Evolutionary conservation across 2,329 filamentous ascomycete species (phyloP).

Genomic region (Trichophyton equinum): DNA sequence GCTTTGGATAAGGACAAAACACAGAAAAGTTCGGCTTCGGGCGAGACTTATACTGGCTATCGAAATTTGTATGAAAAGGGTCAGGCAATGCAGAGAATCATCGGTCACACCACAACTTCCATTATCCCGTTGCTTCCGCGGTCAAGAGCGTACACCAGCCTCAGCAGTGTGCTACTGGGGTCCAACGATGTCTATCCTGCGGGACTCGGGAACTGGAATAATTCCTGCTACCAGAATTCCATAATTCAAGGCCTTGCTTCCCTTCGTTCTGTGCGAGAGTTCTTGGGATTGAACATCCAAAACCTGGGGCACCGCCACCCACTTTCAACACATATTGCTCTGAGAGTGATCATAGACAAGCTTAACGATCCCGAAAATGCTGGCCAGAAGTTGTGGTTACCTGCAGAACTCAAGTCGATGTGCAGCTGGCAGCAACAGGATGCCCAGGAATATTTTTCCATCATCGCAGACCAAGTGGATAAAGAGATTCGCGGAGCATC

Average conservation of each 20-base stretch:
- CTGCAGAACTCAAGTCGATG: constrained; percentile 72
- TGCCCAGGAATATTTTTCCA: constrained; percentile 93
- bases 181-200: constrained; percentile 27
- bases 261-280: constrained; percentile 54
- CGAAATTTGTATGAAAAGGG: constrained; percentile 45
- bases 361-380: constrained; percentile 59
- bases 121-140: constrained; percentile 35
- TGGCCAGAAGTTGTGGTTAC: constrained; percentile 70
- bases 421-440: constrained; percentile 94
- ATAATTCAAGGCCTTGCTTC: constrained; percentile 76
- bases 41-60: constrained; percentile 19
- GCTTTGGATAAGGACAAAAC: constrained; percentile 35
- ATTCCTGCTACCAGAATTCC: constrained; percentile 97
- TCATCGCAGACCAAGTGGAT: constrained; percentile 73
- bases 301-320: constrained; percentile 25
- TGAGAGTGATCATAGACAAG: constrained; percentile 55
- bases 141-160: constrained; percentile 40
- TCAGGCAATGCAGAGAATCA: constrained; percentile 49
- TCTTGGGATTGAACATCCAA: constrained; percentile 41
- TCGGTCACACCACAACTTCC: constrained; percentile 50
- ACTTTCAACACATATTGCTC: constrained; percentile 39
- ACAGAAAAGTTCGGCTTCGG: not conserved
- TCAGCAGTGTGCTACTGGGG: constrained; percentile 36
- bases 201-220: constrained; percentile 82
- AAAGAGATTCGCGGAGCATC: constrained; percentile 53